Evolutionary conservation across 768 basidiomycete species (phyloP), one percentile per base, ranked within the genome.

Genomic region (Russula olivacea): DNA sequence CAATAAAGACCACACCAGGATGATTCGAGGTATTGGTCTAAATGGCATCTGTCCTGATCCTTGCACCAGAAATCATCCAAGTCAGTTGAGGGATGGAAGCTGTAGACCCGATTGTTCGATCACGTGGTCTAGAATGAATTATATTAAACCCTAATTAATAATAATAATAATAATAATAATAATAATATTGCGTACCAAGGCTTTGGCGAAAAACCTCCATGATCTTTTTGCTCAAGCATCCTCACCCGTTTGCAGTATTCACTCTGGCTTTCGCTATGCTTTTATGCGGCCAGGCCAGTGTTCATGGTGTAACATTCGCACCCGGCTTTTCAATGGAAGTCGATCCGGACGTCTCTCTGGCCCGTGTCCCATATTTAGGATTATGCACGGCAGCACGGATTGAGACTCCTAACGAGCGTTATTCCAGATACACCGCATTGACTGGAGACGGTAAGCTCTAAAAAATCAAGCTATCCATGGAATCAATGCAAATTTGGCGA

Each of bases 291-390:
- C 38, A 23, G 58, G 19, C 40, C 38, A 12, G 23, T 19, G 48
- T 17, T 17, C 48, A 25, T 48, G 19, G 40, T 28, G 12, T 28
- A 19, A 40, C 15, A 25, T 28, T 25, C 40, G 12, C 40, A 41
- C 23, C 1, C 30, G 12, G 34, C 5, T 4, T 19, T n/a, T 55
- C 54, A 56, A 43, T 56, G 43, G 40, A 43, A 30, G 41, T 19
- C 1, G 41, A 30, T 10, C 34, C 51, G 36, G 52, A 19, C 7
- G 12, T n/a, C 25, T 28, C 30, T 32, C 19, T 21, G 3, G 28
- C 19, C 58, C 49, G 58, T 51, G 19, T 57, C 21, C 38, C 58
- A 36, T 51, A 59, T 59, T 21, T 50, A 19, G 58, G 21, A 17
- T 59, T 2, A 30, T 41, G 38, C 58, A 41, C 28, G 30, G 23